These are phyloP conservation scores for Eragrostis tef DNA, from an alignment of 202 grass and related monocot species.

Conservation along the genomic window DNA sequence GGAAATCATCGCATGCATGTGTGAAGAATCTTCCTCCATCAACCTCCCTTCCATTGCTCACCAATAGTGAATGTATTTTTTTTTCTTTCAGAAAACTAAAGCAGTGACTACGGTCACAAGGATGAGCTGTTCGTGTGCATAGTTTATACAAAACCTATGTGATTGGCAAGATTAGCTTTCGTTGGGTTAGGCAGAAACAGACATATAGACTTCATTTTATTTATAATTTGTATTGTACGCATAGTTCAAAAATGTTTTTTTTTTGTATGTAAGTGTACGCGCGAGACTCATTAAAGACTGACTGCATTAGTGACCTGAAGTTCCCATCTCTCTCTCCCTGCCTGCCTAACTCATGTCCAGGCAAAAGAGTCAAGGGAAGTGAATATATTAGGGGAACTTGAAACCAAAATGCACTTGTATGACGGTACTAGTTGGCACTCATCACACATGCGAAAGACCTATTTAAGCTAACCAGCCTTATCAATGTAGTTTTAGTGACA, in stretches of 20 bases:
- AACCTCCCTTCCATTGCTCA: slow-evolving; percentile 29
- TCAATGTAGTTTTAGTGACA: slow-evolving; percentile 15
- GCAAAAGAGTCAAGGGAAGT: neutral
- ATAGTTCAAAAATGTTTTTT: neutral
- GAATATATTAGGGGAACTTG: neutral
- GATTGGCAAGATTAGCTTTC: slow-evolving; percentile 46
- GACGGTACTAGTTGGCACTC: neutral
- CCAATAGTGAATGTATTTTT: slow-evolving; percentile 35
- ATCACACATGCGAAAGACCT: slow-evolving; percentile 16
- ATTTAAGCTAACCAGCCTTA: slow-evolving; percentile 35
- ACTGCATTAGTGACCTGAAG: neutral
- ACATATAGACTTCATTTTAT: neutral
- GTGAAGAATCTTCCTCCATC: slow-evolving; percentile 65
- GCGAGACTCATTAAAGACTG: slow-evolving; percentile 7
- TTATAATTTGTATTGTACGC: neutral
- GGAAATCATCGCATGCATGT: slow-evolving; percentile 64
- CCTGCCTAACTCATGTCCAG: slow-evolving; percentile 46
- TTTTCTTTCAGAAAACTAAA: slow-evolving; percentile 44
- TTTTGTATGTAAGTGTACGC: neutral
- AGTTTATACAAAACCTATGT: slow-evolving; percentile 7
- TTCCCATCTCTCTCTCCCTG: slow-evolving; percentile 20
- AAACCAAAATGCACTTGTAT: neutral
- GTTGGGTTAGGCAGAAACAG: slow-evolving; percentile 45
- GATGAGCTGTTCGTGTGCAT: slow-evolving; percentile 54
- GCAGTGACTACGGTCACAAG: slow-evolving; percentile 51